Evolutionary conservation across 2,329 filamentous ascomycete species (phyloP).

Genomic region (Cladophialophora yegresii): DNA sequence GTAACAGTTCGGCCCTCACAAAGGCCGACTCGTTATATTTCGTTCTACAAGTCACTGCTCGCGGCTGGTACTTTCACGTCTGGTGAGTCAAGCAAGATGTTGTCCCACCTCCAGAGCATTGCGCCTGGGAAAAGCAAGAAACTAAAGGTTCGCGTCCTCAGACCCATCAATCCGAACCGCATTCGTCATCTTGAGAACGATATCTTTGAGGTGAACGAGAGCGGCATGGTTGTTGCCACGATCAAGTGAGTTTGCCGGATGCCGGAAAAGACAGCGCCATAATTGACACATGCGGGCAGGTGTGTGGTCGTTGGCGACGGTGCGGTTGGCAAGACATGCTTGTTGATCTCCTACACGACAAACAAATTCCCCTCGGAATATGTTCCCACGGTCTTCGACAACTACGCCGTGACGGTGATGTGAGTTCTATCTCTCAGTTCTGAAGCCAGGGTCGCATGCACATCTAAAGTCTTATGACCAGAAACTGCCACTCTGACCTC

Average conservation of each 20-base stretch:
- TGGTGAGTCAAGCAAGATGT: slow-evolving; percentile 24
- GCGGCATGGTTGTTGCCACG: slow-evolving; percentile 62
- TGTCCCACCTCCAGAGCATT: slow-evolving; percentile 5
- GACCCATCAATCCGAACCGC: slow-evolving; percentile 16
- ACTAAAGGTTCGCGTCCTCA: slow-evolving; percentile 18
- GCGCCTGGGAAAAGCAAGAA: slow-evolving; percentile 12
- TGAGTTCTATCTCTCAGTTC: slow-evolving; percentile 55
- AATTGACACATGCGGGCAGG: slow-evolving; percentile 53
- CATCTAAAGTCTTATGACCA: neutral
- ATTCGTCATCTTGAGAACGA: slow-evolving; percentile 24
- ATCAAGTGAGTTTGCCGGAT: slow-evolving; percentile 57
- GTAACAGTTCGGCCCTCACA: slow-evolving; percentile 7
- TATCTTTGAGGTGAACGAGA: slow-evolving; percentile 17
- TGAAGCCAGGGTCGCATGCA: neutral
- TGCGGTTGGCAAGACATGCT: slow-evolving; percentile 98
- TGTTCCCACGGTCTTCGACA: slow-evolving; percentile 98
- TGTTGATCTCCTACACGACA: slow-evolving; percentile 98
- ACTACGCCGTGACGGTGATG: slow-evolving; percentile 99
- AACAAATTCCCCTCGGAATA: slow-evolving; percentile 99
- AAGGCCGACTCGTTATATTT: slow-evolving; percentile 7
- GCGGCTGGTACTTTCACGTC: neutral
- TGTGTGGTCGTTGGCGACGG: slow-evolving; percentile 99
- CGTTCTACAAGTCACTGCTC: neutral
- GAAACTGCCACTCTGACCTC: neutral
- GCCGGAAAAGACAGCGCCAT: slow-evolving; percentile 26